Conservation (phyloP, 305 asterid genomes). For the Fraxinus sp. region DNA sequence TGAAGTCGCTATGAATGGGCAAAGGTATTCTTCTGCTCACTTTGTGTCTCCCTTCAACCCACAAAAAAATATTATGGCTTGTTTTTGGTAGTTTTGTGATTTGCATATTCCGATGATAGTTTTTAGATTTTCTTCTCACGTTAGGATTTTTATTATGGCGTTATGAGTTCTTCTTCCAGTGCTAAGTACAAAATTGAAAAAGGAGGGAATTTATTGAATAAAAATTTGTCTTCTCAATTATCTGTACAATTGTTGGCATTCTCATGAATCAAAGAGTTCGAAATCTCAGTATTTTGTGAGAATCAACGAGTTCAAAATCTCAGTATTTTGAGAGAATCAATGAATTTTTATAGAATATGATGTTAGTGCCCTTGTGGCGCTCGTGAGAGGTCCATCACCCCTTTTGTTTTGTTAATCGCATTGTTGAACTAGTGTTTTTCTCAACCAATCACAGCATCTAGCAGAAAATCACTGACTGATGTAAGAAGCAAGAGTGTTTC, state of each 20-base stretch:
- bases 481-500: too few species aligned
- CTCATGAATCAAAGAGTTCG: neutral
- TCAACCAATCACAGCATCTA: too few species aligned
- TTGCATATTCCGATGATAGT: neutral
- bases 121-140: neutral
- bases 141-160: neutral
- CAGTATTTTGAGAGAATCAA: neutral
- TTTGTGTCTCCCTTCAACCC: neutral
- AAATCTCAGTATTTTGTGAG: neutral
- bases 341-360: neutral
- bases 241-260: neutral
- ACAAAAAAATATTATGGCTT: neutral
- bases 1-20: conserved; percentile 98
- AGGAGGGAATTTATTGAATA: neutral
- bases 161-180: neutral
- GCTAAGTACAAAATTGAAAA: neutral
- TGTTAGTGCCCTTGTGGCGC: too few species aligned
- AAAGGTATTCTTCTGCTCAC: conserved; percentile 49
- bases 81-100: neutral
- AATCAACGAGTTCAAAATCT: neutral
- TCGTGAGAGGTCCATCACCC: too few species aligned
- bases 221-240: neutral
- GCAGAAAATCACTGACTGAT: too few species aligned
- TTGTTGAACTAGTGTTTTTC: too few species aligned
- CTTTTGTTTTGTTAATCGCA: too few species aligned